Evolutionary conservation across 208 protist species (phyloP), one percentile per base, ranked within the genome.

Genomic region (Kentomonas sorsogonicus): DNA sequence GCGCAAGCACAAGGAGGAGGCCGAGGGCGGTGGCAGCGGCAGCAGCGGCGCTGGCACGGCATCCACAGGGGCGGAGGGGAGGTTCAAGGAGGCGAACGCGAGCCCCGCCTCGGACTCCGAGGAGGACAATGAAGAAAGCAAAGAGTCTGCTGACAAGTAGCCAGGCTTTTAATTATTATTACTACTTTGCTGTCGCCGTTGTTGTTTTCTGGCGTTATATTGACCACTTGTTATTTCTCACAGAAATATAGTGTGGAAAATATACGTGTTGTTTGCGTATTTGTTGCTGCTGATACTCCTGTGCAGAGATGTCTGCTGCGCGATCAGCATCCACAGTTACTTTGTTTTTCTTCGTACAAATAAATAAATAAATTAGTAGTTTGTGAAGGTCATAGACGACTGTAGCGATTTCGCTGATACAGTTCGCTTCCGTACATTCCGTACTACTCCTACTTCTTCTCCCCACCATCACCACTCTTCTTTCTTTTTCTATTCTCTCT

Each of bases 1-100:
- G 83, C 74, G 80, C n/a, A n/a, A n/a, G n/a, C n/a, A n/a, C 1
- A 46, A 67, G 43, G 66, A 73, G 41, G 71, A 74, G 53, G 53
- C 33, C 40, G 29, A 26, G 0, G 63, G 57, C 9, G 60, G 48
- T 9, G 56, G 38, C 9, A 27, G n/a, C n/a, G n/a, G n/a, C n/a
- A n/a, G n/a, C n/a, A n/a, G n/a, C n/a, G n/a, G n/a, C n/a, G n/a
- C n/a, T n/a, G n/a, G n/a, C n/a, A n/a, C n/a, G n/a, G n/a, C n/a
- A n/a, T n/a, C n/a, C n/a, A n/a, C 7, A 5, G 34, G 18, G 3
- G 34, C 26, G 31, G 45, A 48, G 18, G 60, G 62, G 13, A 57
- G 47, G 63, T 55, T 56, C 31, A 74, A 68, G 57, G 44, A 56
- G 44, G 25, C 54, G 15, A 23, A 6, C 16, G 18, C n/a, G 4